A percentile compares a stretch with the other conserved stretches of the same genome.
Conservation (phyloP, 331 rosid genomes). For the Dryas integrifolia region DNA sequence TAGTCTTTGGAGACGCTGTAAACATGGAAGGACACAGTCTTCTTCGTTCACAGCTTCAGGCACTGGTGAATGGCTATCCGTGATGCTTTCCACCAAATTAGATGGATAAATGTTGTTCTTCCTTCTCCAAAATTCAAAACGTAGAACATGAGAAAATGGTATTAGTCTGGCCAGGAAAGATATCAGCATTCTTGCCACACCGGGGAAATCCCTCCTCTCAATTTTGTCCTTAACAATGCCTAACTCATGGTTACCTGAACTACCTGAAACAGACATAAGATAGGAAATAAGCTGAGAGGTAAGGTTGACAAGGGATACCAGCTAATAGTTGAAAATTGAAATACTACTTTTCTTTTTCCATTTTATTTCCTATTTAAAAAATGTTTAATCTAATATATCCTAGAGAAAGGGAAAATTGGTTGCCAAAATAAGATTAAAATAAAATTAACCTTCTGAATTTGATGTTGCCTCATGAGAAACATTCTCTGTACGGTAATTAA, state of each 20-base stretch:
- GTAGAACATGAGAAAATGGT: slow-evolving; percentile 39
- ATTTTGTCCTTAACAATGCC: slow-evolving; percentile 41
- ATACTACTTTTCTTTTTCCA: neutral
- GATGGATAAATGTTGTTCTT: slow-evolving; percentile 60
- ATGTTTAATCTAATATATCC: neutral
- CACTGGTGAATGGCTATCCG: slow-evolving; percentile 37
- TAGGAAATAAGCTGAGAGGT: slow-evolving; percentile 11
- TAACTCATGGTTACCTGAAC: slow-evolving; percentile 37
- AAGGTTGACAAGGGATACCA: slow-evolving; percentile 11
- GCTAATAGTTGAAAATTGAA: neutral
- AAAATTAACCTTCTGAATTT: slow-evolving; percentile 50
- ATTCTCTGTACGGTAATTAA: slow-evolving; percentile 31
- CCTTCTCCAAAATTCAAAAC: slow-evolving; percentile 59
- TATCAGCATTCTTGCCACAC: slow-evolving; percentile 40
- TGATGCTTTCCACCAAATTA: slow-evolving; percentile 33
- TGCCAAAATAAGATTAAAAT: slow-evolving; percentile 12
- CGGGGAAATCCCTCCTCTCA: slow-evolving; percentile 39
- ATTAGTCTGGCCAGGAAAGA: slow-evolving; percentile 51
- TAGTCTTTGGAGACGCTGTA: slow-evolving; percentile 67
- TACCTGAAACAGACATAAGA: slow-evolving; percentile 42
- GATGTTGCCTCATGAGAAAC: slow-evolving; percentile 26
- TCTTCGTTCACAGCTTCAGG: slow-evolving; percentile 48
- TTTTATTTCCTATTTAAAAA: neutral
- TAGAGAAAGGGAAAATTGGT: neutral
- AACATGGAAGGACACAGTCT: slow-evolving; percentile 57